Evolutionary conservation across 352 stramenopile genomes (phyloP), one percentile per base, ranked within the genome.

Genomic region (Paralagenidium karlingii): DNA sequence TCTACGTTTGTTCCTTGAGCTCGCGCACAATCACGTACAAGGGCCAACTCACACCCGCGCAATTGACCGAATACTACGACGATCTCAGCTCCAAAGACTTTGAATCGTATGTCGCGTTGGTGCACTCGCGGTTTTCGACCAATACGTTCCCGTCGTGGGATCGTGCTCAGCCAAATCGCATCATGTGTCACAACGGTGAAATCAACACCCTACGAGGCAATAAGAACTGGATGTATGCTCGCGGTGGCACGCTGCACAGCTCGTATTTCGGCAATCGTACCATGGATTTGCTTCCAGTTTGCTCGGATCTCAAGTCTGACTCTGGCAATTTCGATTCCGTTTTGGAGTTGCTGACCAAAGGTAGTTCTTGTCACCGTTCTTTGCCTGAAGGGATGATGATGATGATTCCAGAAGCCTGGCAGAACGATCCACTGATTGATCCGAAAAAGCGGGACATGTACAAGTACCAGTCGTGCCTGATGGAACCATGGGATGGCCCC

Each of bases 141-240:
- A 98, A 98, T 63, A 98, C 94, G 24, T 98, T 98, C 55, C 93
- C 93, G 6, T 96, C 82, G 0, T 98, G 93, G 92, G 85, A 96
- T 53, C 73, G 89, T 45, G 90, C 90, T 15, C 92, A 98, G 65
- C 94, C 94, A 18, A 96, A 97, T 51, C 83, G 92, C 21, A 97
- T 98, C 63, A 97, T 98, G 85, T 98, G 91, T 43, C 93, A 98
- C 77, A 98, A 98, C 63, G 94, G 94, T 19, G 94, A 98, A 63
- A 98, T 98, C 63, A 98, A 98, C 60, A 98, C 94, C 9, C 69
- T 98, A 5, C 77, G 90, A 26, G 92, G 94, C 32, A 98, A 98
- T 66, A 95, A 98, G 43, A 98, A 98, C 58, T 98, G 88, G 90
- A 97, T 98, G 88, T 94, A 94, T 51, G 80, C 71, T 29, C 82